Conservation (phyloP, 2,329 filamentous ascomycete species). For the Ceratocystis albifundus region DNA sequence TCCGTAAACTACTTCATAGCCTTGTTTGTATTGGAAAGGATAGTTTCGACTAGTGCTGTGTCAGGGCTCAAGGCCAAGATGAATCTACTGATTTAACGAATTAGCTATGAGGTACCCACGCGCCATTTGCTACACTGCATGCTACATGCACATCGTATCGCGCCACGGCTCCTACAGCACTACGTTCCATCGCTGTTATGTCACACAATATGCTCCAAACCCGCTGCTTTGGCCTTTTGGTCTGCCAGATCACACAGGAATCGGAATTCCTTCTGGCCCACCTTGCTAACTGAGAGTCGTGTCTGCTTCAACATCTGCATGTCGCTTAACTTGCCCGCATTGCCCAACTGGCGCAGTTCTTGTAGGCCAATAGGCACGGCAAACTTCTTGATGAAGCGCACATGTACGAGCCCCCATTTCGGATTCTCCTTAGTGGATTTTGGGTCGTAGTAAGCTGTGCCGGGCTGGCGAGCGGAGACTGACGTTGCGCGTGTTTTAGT, state of each 20-base stretch:
- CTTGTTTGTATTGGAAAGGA: neutral
- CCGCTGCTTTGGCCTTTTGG: conserved; percentile 33
- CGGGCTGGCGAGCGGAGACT: conserved; percentile 31
- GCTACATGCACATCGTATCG: neutral
- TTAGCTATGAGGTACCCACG: neutral
- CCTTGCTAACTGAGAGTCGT: conserved; percentile 69
- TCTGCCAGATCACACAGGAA: conserved; percentile 46
- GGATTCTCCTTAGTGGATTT: conserved; percentile 48
- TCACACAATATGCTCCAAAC: conserved; percentile 31
- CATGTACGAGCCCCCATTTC: conserved; percentile 79
- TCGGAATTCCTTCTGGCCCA: conserved; percentile 53
- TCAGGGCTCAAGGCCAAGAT: neutral
- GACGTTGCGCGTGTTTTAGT: neutral
- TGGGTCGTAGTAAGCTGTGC: conserved; percentile 66
- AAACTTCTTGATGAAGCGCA: conserved; percentile 78
- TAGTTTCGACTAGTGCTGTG: neutral
- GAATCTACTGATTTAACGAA: neutral
- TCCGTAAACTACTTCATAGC: neutral
- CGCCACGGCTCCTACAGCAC: neutral
- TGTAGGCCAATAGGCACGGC: conserved; percentile 55
- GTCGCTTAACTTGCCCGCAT: conserved; percentile 47
- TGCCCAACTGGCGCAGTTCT: conserved; percentile 55
- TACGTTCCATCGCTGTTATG: too few relatives aligned
- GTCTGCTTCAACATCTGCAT: conserved; percentile 77
- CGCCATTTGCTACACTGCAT: too few relatives aligned